These are phyloP conservation scores for Ophiostoma fasciatum DNA, from an alignment of 2,329 filamentous ascomycete species.

Conservation along the genomic window DNA sequence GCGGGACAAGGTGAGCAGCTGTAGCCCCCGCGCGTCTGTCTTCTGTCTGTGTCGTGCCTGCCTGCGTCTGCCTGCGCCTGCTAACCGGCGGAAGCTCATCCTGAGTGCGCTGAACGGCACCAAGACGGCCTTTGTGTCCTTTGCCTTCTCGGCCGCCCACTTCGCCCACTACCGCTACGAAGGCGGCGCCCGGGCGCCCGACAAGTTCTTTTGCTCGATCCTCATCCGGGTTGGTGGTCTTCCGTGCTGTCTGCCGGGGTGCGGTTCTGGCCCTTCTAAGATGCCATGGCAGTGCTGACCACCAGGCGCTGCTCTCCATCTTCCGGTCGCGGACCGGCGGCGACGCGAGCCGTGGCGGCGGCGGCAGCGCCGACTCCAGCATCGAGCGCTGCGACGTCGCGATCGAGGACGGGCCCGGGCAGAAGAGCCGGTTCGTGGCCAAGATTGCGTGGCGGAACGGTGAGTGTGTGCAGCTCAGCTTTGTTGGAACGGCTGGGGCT, in stretches of 20 bases:
- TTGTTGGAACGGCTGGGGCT: background rate
- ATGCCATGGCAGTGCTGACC: too few relatives aligned
- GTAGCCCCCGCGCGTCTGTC: too few relatives aligned
- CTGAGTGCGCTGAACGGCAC: slow-evolving; percentile 67
- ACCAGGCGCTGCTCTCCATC: slow-evolving; percentile 53
- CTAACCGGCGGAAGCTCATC: slow-evolving; percentile 36
- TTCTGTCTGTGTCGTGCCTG: background rate
- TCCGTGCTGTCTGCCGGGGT: background rate
- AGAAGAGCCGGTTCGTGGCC: slow-evolving; percentile 59
- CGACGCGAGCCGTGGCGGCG: slow-evolving; percentile 41
- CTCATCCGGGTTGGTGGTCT: slow-evolving; percentile 45
- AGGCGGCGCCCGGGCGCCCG: slow-evolving; percentile 32
- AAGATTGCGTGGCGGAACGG: slow-evolving; percentile 63
- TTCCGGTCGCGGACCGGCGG: slow-evolving; percentile 51
- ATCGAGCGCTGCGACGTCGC: slow-evolving; percentile 63
- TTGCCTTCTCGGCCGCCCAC: slow-evolving; percentile 48
- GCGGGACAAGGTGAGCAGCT: slow-evolving; percentile 42
- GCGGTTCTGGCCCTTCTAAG: too few relatives aligned
- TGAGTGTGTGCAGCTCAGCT: slow-evolving; percentile 15
- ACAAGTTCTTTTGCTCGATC: slow-evolving; percentile 59
- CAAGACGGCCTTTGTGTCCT: slow-evolving; percentile 64
- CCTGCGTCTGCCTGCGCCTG: too few relatives aligned
- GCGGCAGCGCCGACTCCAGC: slow-evolving; percentile 49
- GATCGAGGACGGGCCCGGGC: slow-evolving; percentile 54
- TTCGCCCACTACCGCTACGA: slow-evolving; percentile 62